phyloP scores from a whole-genome alignment of 208 protist genomes.

The Vickermania spadyakhi region DNA sequence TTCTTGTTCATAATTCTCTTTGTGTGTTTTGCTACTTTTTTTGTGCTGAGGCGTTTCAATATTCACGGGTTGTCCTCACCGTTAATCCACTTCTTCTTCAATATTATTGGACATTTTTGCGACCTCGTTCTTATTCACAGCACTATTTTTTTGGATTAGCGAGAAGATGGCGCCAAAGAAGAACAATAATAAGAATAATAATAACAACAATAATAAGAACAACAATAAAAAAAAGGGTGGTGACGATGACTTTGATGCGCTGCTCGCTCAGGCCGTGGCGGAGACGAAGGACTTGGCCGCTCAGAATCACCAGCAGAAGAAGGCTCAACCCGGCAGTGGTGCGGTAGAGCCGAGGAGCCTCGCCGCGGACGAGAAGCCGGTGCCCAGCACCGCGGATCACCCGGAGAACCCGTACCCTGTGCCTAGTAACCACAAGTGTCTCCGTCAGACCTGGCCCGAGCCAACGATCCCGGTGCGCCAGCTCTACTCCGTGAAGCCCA shows the following conservation, averaged over 20 bases:
- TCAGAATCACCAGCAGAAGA: constrained; percentile 31
- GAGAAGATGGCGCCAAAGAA: constrained; percentile 7
- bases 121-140: no score
- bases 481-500: constrained; percentile 43
- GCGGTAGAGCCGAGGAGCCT: constrained; percentile 11
- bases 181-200: constrained; percentile 35
- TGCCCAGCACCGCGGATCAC: constrained; percentile 55
- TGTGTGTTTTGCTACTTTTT: no score
- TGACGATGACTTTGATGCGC: constrained; percentile 68
- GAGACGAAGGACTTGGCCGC: constrained; percentile 29
- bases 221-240: constrained; percentile 21
- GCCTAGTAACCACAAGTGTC: constrained; percentile 18
- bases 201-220: constrained; percentile 20
- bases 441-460: constrained; percentile 88
- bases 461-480: constrained; percentile 87
- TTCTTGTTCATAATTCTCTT: no score
- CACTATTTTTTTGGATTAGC: no score
- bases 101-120: no score
- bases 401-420: constrained; percentile 73
- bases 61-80: no score
- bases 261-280: constrained; percentile 54
- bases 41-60: no score
- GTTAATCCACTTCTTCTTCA: no score
- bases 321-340: constrained; percentile 12
- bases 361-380: constrained; percentile 27